phyloP scores from a whole-genome alignment of 1,284 basidiomycete species.

The Pyrrhoderma lamaoense region DNA sequence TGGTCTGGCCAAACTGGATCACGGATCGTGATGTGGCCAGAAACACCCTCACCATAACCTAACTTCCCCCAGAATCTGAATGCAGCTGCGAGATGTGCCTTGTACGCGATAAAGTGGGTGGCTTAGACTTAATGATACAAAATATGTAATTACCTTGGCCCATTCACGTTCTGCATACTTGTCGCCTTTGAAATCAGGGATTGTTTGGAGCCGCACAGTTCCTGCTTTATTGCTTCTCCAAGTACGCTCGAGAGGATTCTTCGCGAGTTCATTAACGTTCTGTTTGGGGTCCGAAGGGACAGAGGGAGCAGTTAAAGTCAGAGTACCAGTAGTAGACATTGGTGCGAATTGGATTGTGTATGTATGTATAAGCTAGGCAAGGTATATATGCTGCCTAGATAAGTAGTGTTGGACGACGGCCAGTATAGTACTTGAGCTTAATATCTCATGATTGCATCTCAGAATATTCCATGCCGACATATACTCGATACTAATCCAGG shows the following conservation, averaged over 20 bases:
- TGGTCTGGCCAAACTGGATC: constrained; percentile 31
- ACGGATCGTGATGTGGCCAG: constrained; percentile 36
- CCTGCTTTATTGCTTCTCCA: constrained; percentile 5
- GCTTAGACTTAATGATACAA: not conserved
- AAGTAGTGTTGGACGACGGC: no score
- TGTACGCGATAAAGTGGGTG: no score
- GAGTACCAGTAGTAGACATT: constrained; percentile 5
- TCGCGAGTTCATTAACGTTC: not conserved
- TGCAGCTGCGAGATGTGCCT: constrained; percentile 38
- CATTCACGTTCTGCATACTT: constrained; percentile 40
- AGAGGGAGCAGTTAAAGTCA: not conserved
- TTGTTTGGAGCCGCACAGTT: constrained; percentile 1
- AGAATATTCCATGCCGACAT: no score
- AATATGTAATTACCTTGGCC: constrained; percentile 34
- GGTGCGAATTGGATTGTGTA: not conserved
- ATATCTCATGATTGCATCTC: no score
- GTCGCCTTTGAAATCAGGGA: constrained; percentile 25
- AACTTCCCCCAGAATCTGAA: constrained; percentile 45
- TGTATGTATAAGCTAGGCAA: not conserved
- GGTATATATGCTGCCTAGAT: not conserved
- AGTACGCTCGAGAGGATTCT: constrained; percentile 6
- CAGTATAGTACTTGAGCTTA: no score
- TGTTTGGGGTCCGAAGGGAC: not conserved
- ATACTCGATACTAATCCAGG: no score
- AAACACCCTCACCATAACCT: constrained; percentile 55